These are phyloP conservation scores for Lactarius hengduanensis DNA, from an alignment of 768 basidiomycete genomes.

Conservation along the genomic window DNA sequence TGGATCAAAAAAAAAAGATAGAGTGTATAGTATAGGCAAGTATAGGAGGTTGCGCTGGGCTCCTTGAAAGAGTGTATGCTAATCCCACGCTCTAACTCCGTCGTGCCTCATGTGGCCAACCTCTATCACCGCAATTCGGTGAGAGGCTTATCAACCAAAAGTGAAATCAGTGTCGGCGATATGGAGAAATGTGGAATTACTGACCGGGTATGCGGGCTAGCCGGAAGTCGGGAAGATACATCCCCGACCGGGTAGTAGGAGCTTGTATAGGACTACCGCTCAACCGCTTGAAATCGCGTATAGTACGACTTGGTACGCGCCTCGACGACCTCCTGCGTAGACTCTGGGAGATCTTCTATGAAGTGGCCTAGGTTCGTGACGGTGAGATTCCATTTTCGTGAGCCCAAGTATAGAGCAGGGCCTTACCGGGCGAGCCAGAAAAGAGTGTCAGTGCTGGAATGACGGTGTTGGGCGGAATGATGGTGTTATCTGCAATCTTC, in stretches of 20 bases:
- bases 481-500: conserved; percentile 82
- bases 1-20: neutral
- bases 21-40: neutral
- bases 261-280: conserved; percentile 18
- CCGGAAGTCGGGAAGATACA: neutral
- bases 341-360: conserved; percentile 84
- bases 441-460: conserved; percentile 86
- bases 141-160: conserved; percentile 2
- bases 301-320: conserved; percentile 83
- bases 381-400: neutral
- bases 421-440: conserved; percentile 82
- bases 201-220: neutral
- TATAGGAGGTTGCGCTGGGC: neutral
- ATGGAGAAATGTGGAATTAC: conserved; percentile 2
- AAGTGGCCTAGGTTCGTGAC: conserved; percentile 58
- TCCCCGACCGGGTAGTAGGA: neutral
- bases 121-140: neutral
- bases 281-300: conserved; percentile 69
- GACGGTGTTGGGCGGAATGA: conserved; percentile 89
- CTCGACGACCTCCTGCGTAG: conserved; percentile 90
- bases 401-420: neutral
- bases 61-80: neutral
- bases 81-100: neutral
- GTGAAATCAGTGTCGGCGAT: neutral
- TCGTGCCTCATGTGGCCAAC: neutral